Conservation (phyloP, 2,329 filamentous ascomycete genomes). For the Colletotrichum ledebouriae region DNA sequence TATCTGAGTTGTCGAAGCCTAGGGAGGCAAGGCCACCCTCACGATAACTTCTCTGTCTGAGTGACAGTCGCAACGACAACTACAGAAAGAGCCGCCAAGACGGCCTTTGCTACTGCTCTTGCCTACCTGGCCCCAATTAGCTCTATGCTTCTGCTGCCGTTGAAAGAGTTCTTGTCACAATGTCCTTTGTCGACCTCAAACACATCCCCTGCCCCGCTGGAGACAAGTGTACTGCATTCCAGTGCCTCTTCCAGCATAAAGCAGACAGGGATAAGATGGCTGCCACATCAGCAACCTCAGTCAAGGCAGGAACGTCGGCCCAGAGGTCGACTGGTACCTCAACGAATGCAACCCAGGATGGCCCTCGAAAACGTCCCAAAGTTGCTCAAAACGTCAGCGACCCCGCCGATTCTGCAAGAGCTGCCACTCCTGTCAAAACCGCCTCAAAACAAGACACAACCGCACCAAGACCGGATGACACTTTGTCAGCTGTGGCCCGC, state of each 20-base stretch:
- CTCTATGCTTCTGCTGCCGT: constrained; percentile 13
- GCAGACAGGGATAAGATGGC: constrained; percentile 49
- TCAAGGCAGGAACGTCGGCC: constrained; percentile 34
- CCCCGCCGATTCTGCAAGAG: constrained; percentile 35
- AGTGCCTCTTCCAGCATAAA: constrained; percentile 64
- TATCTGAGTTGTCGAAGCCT: neutral
- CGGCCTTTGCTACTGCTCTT: constrained; percentile 43
- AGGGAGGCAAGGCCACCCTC: constrained; percentile 41
- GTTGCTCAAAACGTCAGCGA: constrained; percentile 42
- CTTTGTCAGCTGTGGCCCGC: constrained; percentile 46
- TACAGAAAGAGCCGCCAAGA: constrained; percentile 50
- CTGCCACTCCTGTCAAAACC: constrained; percentile 39
- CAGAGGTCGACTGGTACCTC: constrained; percentile 35
- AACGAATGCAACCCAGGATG: constrained; percentile 47
- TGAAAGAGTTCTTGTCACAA: constrained; percentile 33
- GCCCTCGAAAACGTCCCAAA: constrained; percentile 50
- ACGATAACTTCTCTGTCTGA: constrained; percentile 5
- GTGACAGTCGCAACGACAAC: constrained; percentile 22
- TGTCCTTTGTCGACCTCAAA: constrained; percentile 54
- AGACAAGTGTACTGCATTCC: constrained; percentile 61
- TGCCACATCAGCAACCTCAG: constrained; percentile 30
- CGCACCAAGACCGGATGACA: constrained; percentile 41
- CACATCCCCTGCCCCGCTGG: constrained; percentile 65
- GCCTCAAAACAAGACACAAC: constrained; percentile 42
- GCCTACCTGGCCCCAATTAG: neutral